Evolutionary conservation across 352 stramenopile species (phyloP).

Genomic region (Phytophthora palmivora): DNA sequence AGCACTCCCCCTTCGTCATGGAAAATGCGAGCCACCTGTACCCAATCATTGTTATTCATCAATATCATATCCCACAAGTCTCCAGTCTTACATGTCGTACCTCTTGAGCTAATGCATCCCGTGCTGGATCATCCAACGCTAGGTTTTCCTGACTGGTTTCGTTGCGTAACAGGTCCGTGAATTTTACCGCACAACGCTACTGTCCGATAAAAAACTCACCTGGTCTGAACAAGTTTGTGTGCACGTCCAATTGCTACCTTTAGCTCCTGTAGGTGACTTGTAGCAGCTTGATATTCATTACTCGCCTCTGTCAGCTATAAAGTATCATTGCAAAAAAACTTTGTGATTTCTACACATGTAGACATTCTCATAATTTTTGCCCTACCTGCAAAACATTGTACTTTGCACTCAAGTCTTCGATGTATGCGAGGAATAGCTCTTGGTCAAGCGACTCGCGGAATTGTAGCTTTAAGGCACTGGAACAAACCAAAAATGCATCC

Average conservation of each 20-base stretch:
- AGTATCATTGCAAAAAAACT: background rate
- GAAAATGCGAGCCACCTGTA: constrained; percentile 43
- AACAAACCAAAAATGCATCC: constrained; percentile 65
- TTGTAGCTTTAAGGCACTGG: constrained; percentile 64
- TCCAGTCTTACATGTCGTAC: constrained; percentile 9
- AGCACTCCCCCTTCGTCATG: constrained; percentile 39
- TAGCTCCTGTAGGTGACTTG: constrained; percentile 20
- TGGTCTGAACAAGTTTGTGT: constrained; percentile 23
- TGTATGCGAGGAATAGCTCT: constrained; percentile 66
- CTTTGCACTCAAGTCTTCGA: constrained; percentile 54
- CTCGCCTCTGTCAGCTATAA: constrained; percentile 25
- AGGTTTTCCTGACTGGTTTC: constrained; percentile 36
- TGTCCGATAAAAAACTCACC: constrained; percentile 10
- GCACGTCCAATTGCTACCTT: constrained; percentile 31
- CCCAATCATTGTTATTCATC: constrained; percentile 1
- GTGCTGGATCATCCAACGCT: constrained; percentile 31
- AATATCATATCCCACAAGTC: background rate
- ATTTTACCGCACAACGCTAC: background rate
- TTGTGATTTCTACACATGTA: background rate
- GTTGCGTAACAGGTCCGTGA: background rate
- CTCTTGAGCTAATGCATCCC: constrained; percentile 29
- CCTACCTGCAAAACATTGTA: constrained; percentile 37
- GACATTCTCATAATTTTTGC: background rate
- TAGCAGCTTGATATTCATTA: constrained; percentile 26
- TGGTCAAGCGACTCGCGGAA: constrained; percentile 60